phyloP scores from a whole-genome alignment of 2,329 filamentous ascomycete species.

The Aspergillus melleus region DNA sequence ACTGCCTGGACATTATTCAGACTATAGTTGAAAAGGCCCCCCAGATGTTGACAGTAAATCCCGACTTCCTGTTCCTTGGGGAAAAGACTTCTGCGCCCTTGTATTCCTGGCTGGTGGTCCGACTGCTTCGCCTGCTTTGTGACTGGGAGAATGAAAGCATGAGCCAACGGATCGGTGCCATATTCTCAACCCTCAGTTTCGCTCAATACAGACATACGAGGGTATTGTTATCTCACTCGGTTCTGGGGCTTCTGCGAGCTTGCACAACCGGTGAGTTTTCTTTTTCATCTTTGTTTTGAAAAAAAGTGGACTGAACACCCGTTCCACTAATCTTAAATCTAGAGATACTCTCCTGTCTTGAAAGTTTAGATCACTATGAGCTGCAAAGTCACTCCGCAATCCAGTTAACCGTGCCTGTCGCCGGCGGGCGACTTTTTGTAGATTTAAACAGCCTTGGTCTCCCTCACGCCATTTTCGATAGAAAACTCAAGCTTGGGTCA shows the following conservation, averaged over 20 bases:
- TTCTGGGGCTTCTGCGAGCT: slow-evolving; percentile 34
- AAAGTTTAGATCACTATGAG: slow-evolving; percentile 26
- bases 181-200: slow-evolving; percentile 34
- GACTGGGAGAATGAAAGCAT: slow-evolving; percentile 43
- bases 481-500: slow-evolving; percentile 26
- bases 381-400: slow-evolving; percentile 5
- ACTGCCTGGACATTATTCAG: slow-evolving; percentile 75
- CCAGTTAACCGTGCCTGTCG: slow-evolving; percentile 28
- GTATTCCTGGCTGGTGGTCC: slow-evolving; percentile 55
- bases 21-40: slow-evolving; percentile 74
- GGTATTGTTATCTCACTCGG: slow-evolving; percentile 28
- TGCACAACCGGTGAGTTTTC: slow-evolving; percentile 39
- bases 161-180: slow-evolving; percentile 39
- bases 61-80: slow-evolving; percentile 59
- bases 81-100: slow-evolving; percentile 49
- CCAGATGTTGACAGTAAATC: slow-evolving; percentile 64
- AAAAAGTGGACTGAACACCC: neutral
- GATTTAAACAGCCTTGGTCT: slow-evolving; percentile 35
- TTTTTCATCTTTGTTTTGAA: neutral
- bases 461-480: slow-evolving; percentile 28
- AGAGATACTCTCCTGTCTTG: slow-evolving; percentile 50
- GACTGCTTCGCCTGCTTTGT: slow-evolving; percentile 50
- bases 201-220: slow-evolving; percentile 35
- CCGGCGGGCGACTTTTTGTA: slow-evolving; percentile 25
- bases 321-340: slow-evolving; percentile 18